Percentiles rank a stretch among this genome's conserved stretches.
Evolutionary conservation across 2,329 filamentous ascomycete species (phyloP).

Genomic region (Davidsoniella virescens): DNA sequence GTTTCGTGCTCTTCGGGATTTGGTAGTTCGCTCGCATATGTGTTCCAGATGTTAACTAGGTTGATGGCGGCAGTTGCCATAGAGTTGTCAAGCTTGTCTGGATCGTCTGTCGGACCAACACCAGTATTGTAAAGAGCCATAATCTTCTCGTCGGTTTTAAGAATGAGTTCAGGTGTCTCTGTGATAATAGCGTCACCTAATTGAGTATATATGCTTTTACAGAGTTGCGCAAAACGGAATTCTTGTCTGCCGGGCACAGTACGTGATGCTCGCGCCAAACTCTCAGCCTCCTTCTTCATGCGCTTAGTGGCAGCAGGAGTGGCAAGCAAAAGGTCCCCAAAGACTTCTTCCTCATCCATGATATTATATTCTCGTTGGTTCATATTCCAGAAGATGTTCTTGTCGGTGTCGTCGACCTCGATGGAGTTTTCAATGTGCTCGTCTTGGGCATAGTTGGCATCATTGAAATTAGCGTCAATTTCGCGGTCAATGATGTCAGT

Average conservation of each 20-base stretch:
- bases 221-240: slow-evolving; percentile 52
- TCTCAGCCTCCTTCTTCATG: slow-evolving; percentile 38
- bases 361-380: slow-evolving; percentile 28
- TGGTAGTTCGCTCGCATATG: slow-evolving; percentile 32
- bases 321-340: slow-evolving; percentile 26
- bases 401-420: slow-evolving; percentile 25
- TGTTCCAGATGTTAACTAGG: slow-evolving; percentile 39
- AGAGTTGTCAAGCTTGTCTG: slow-evolving; percentile 38
- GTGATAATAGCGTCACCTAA: slow-evolving; percentile 41
- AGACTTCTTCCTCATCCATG: slow-evolving; percentile 16
- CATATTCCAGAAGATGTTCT: slow-evolving; percentile 35
- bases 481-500: slow-evolving; percentile 13
- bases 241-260: slow-evolving; percentile 30
- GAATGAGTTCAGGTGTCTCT: slow-evolving; percentile 56
- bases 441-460: neutral
- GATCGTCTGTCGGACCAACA: slow-evolving; percentile 37
- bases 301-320: slow-evolving; percentile 38
- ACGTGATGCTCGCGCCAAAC: slow-evolving; percentile 33
- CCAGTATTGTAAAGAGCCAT: slow-evolving; percentile 47
- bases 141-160: slow-evolving; percentile 59
- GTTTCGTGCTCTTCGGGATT: slow-evolving; percentile 35
- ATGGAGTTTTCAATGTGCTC: slow-evolving; percentile 18
- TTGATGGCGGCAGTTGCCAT: slow-evolving; percentile 36
- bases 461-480: slow-evolving; percentile 10
- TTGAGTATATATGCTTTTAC: slow-evolving; percentile 47